Evolutionary conservation across 179 eudicot species (phyloP), one percentile per base, ranked within the genome.

Genomic region (Vitellaria paradoxa): DNA sequence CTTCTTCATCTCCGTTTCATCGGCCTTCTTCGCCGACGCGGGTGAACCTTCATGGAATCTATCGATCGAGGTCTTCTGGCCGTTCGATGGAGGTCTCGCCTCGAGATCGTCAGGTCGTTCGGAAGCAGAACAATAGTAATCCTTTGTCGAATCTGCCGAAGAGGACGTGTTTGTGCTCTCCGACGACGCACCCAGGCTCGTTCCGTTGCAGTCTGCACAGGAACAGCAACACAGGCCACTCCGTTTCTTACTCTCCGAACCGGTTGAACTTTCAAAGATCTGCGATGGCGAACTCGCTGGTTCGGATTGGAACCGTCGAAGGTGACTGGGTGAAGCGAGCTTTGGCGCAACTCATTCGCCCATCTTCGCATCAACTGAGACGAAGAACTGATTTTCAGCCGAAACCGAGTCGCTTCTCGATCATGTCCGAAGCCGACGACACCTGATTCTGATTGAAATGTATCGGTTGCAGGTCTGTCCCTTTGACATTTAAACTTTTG

Each of bases 241-340:
- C 85, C 68, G 14, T 65, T 12, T 72, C 85, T 75, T 86, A 82
- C 66, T 64, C 80, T 37, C 83, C 91, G 47, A 81, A 79, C 68
- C 65, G 88, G 46, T 73, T 92, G 67, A 83, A 92, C 45, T 82
- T 87, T 20, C 84, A 87, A 75, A 82, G 95, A 62, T 94, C 93
- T 24, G 96, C 93, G 56, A 92, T 92, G 97, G 86, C 87, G 85
- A 93, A 92, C 59, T 89, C 98, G 76, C 78, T 93, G 21, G 93
- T 90, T 57, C 69, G 93, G 76, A 90, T 92, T 15, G 98, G 94
- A 40, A 89, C 93, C 0, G 97, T 92, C 70, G 97, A 93, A 72
- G 94, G 98, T 8, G 94, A 92, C 76, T 82, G 87, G 88, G 89
- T 88, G 86, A 88, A 82, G 75, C 81, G 97, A 74, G 95, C 94